These are phyloP conservation scores for Citrus sinensis DNA, from an alignment of 345 rosid genomes.

Conservation along the genomic window DNA sequence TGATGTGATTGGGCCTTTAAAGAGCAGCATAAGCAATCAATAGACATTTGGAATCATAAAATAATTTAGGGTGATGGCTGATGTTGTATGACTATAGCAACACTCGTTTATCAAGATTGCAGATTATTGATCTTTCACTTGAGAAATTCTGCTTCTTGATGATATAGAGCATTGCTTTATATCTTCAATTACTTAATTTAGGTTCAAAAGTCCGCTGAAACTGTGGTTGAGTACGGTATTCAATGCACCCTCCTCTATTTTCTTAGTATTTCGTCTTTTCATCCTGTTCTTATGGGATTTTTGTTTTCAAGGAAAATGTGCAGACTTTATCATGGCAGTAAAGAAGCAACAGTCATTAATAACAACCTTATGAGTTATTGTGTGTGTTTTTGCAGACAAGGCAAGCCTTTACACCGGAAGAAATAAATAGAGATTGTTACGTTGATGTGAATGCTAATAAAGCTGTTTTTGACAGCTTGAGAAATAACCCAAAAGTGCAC, in stretches of 20 bases:
- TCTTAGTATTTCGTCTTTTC: not conserved
- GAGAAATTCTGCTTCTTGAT: not conserved
- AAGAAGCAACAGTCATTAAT: not conserved
- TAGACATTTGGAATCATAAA: not conserved
- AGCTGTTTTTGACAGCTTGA: conserved; percentile 80
- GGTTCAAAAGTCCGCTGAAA: not conserved
- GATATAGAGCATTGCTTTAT: not conserved
- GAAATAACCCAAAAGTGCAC: conserved; percentile 65
- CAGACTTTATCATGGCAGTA: not conserved
- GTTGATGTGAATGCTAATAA: conserved; percentile 71
- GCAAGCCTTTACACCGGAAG: conserved; percentile 66
- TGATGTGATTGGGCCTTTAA: not conserved
- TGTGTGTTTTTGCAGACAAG: conserved; percentile 49
- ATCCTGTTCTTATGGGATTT: not conserved
- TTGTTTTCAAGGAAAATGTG: not conserved
- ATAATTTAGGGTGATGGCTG: not conserved
- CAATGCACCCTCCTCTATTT: not conserved
- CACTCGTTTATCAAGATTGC: not conserved
- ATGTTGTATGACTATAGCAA: not conserved
- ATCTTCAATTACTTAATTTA: not conserved
- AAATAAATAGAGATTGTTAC: conserved; percentile 66
- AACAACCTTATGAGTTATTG: not conserved
- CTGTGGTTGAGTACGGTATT: not conserved
- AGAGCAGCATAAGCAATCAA: not conserved
- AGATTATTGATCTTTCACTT: not conserved